Evolutionary conservation across 2,329 filamentous ascomycete species (phyloP).

Genomic region (Colletotrichum aenigma): DNA sequence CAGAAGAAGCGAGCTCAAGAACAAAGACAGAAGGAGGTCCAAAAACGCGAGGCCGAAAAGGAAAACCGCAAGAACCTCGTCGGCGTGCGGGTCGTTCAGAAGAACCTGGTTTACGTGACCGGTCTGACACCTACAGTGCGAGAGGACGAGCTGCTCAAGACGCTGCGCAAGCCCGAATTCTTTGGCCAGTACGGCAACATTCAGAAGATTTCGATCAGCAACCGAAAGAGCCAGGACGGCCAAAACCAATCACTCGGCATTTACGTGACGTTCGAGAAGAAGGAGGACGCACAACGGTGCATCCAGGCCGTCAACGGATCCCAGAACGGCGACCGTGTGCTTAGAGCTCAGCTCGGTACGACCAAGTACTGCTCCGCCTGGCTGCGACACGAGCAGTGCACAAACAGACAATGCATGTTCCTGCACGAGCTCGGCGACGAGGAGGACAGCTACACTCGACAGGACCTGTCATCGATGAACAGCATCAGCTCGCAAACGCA

Average conservation of each 20-base stretch:
- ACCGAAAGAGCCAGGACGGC: conserved; percentile 77
- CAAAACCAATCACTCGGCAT: conserved; percentile 91
- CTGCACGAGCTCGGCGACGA: conserved; percentile 98
- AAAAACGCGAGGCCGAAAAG: conserved; percentile 95
- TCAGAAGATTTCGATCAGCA: conserved; percentile 98
- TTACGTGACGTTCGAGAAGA: conserved; percentile 96
- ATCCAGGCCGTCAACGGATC: conserved; percentile 93
- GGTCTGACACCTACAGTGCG: conserved; percentile 89
- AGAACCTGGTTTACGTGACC: conserved; percentile 98
- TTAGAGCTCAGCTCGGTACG: conserved; percentile 83
- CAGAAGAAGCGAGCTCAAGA: conserved; percentile 88
- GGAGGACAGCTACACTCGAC: conserved; percentile 92
- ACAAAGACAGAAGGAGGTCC: conserved; percentile 88
- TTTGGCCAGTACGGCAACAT: conserved; percentile 99
- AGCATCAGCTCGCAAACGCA: conserved; percentile 80
- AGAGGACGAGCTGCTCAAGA: conserved; percentile 91
- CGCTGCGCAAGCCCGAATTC: conserved; percentile 87
- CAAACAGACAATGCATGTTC: conserved; percentile 97
- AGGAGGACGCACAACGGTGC: conserved; percentile 87
- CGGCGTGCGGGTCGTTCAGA: conserved; percentile 94
- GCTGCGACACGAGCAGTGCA: conserved; percentile 90
- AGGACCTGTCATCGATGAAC: conserved; percentile 94
- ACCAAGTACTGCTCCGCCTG: conserved; percentile 99
- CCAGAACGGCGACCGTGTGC: conserved; percentile 82
- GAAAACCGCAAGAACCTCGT: conserved; percentile 95